A percentile compares a stretch with the other conserved stretches of the same genome.
Evolutionary conservation across 768 basidiomycete species (phyloP).

Genomic region (Dioszegia crocea): DNA sequence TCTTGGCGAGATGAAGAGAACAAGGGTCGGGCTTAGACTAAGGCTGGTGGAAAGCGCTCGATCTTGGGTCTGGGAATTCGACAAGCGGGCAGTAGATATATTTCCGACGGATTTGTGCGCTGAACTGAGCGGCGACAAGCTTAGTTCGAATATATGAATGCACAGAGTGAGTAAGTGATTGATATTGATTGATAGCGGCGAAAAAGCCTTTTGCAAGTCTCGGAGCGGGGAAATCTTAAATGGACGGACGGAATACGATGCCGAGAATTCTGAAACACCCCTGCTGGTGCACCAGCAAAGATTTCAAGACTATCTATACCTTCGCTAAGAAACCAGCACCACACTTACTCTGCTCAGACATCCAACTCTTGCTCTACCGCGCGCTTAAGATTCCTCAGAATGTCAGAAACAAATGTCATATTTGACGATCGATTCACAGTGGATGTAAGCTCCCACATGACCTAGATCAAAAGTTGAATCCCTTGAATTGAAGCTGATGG

Average conservation of each 20-base stretch:
- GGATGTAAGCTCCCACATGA: constrained; percentile 59
- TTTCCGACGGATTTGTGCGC: no score
- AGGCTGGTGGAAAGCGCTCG: no score
- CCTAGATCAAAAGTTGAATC: background rate
- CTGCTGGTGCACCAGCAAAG: background rate
- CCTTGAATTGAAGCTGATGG: constrained; percentile 1
- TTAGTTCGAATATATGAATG: background rate
- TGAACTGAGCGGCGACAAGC: no score
- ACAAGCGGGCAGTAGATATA: no score
- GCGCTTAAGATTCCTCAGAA: no score
- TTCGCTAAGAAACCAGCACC: no score
- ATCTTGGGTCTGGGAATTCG: no score
- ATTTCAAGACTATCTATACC: background rate
- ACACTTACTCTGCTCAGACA: no score
- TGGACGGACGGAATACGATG: background rate
- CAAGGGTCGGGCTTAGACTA: background rate
- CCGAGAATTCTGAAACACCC: background rate
- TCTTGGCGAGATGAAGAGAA: constrained; percentile 42
- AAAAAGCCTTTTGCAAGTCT: background rate
- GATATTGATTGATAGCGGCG: background rate
- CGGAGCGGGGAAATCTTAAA: background rate
- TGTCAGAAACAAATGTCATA: constrained; percentile 56
- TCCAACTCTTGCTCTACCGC: background rate
- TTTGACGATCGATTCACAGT: constrained; percentile 94
- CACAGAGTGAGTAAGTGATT: no score